Conservation (phyloP, 176 grass and related monocot genomes). For the Carex pumila region DNA sequence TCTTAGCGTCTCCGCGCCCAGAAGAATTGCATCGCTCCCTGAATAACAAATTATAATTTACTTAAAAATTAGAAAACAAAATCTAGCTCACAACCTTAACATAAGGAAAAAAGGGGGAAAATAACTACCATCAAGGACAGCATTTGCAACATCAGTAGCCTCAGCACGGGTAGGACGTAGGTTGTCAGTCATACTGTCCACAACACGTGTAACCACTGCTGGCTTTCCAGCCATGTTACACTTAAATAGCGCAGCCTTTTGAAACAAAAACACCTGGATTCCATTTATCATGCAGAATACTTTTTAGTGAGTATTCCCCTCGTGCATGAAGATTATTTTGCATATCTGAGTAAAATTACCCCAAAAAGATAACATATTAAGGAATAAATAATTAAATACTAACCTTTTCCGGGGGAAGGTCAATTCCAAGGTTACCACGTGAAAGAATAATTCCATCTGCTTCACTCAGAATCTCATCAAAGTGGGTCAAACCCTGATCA, state of each 20-base stretch:
- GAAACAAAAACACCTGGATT: slow-evolving; percentile 85
- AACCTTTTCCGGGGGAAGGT: slow-evolving; percentile 99
- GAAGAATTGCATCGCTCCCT: slow-evolving; percentile 99
- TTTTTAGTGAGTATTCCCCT: neutral
- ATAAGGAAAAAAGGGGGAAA: neutral
- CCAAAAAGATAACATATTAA: neutral
- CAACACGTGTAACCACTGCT: slow-evolving; percentile 91
- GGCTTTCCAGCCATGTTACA: slow-evolving; percentile 99
- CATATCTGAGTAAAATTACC: neutral
- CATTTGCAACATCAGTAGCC: slow-evolving; percentile 98
- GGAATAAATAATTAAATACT: neutral
- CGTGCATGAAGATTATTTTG: neutral
- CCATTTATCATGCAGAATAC: slow-evolving; percentile 6
- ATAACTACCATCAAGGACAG: slow-evolving; percentile 79
- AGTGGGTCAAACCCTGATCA: slow-evolving; percentile 83
- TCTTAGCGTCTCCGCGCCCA: slow-evolving; percentile 95
- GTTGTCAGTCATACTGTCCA: slow-evolving; percentile 99
- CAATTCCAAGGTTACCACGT: slow-evolving; percentile 91
- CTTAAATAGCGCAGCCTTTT: slow-evolving; percentile 94
- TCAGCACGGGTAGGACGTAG: slow-evolving; percentile 93
- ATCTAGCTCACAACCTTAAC: neutral
- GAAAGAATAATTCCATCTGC: slow-evolving; percentile 98
- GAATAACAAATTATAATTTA: slow-evolving; percentile 16
- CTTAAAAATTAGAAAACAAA: slow-evolving; percentile 19
- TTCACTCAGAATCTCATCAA: slow-evolving; percentile 88